Evolutionary conservation across 1,284 basidiomycete genomes (phyloP), one percentile per base, ranked within the genome.

Genomic region (Boletus sp.): DNA sequence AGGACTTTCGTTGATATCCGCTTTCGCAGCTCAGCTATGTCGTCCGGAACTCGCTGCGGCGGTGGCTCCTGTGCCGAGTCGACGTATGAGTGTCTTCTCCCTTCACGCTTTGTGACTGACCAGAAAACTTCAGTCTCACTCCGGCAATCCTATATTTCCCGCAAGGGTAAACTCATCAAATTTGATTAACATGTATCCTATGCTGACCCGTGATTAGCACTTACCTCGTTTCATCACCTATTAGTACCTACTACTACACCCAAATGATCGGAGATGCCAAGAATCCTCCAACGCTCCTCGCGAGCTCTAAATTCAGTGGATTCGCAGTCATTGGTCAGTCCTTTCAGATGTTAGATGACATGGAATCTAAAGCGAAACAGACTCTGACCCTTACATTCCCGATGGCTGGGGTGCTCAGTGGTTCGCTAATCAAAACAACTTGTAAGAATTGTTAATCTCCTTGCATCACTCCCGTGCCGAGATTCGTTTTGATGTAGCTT

Each of bases 381-480:
- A 75, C 38, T 68, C 71, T 16, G 68, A 77, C 48, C 74, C 74
- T n/a, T 74, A 72, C 55, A 70, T 73, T 49, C 64, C 68, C 1
- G 50, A 60, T 41, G 68, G 71, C 12, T 70, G 6, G 1, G 59
- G 59, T 9, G 49, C 50, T n/a, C 55, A 78, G 46, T 77, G 72
- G 71, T 78, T 73, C 52, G 44, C 57, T 5, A 73, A 76, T 56
- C 77, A 79, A 57, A 68, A 80, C 60, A 80, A 78, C 61, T 79
- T 80, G 61, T 67, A 41, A 2, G 53, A 17, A 29, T n/a, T 20
- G 6, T 25, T 10, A 0, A 37, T 39, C 36, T 5, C 14, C 12
- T 41, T 30, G 32, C 5, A 19, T 38, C 14, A 9, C 4, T 14
- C 1, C 7, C 20, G 12, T 26, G 14, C 45, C 47, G 33, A 60